These are phyloP conservation scores for Sclerotinia minor DNA, from an alignment of 2,329 filamentous ascomycete genomes.

Conservation along the genomic window DNA sequence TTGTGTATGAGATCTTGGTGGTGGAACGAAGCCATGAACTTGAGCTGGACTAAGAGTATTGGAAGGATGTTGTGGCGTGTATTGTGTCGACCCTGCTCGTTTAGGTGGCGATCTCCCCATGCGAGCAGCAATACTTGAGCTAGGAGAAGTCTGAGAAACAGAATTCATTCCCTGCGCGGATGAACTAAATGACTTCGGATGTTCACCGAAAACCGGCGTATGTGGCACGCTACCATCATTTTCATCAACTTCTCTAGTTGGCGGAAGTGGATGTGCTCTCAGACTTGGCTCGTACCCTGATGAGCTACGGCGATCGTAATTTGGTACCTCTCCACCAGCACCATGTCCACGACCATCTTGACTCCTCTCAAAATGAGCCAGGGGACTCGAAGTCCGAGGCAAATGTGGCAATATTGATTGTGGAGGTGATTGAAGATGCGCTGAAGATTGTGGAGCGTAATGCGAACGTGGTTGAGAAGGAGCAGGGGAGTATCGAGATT, in stretches of 20 bases:
- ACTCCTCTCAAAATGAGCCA: conserved; percentile 59
- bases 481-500: conserved; percentile 47
- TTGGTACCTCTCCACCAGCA: conserved; percentile 43
- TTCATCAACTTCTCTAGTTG: conserved; percentile 63
- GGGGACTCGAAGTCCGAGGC: conserved; percentile 64
- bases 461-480: conserved; percentile 33
- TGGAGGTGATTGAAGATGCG: conserved; percentile 46
- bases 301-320: conserved; percentile 53
- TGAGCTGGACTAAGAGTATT: conserved; percentile 37
- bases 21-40: conserved; percentile 49
- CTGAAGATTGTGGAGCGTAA: conserved; percentile 38
- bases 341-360: conserved; percentile 34
- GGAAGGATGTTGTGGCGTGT: conserved; percentile 45
- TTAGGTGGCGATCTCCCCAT: conserved; percentile 58
- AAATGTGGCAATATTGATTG: conserved; percentile 52
- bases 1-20: conserved; percentile 61
- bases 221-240: conserved; percentile 45
- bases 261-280: conserved; percentile 54
- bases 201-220: conserved; percentile 32
- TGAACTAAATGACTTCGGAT: conserved; percentile 37
- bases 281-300: conserved; percentile 56
- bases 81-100: conserved; percentile 52
- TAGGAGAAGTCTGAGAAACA: conserved; percentile 51
- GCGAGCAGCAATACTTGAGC: conserved; percentile 44
- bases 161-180: conserved; percentile 39